Conservation (phyloP, 306 rosid species). For the Prunus padus region DNA sequence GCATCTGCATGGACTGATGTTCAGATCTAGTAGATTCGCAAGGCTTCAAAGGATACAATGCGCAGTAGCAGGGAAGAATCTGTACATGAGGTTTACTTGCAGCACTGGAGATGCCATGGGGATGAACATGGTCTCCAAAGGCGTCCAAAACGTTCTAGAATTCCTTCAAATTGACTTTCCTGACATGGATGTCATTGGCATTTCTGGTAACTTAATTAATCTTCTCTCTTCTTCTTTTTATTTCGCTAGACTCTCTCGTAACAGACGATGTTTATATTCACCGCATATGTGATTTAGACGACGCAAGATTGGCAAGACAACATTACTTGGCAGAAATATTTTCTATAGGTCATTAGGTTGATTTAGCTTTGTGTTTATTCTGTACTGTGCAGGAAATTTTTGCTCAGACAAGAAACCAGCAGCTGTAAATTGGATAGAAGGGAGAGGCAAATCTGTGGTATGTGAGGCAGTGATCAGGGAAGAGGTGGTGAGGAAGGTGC, state of each 20-base stretch:
- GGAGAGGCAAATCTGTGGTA: slow-evolving; percentile 27
- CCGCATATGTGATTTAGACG: too few relatives aligned
- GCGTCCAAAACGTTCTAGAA: slow-evolving; percentile 29
- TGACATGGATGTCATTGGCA: slow-evolving; percentile 31
- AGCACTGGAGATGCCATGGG: slow-evolving; percentile 32
- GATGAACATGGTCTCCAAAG: slow-evolving; percentile 35
- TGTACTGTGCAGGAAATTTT: slow-evolving; percentile 15
- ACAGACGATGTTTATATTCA: too few relatives aligned
- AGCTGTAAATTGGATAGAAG: slow-evolving; percentile 32
- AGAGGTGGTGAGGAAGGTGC: slow-evolving; percentile 20
- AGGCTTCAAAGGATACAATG: slow-evolving; percentile 18
- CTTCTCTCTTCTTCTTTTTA: background rate
- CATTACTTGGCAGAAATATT: too few relatives aligned
- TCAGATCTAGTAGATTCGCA: slow-evolving; percentile 27
- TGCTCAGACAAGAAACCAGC: slow-evolving; percentile 34
- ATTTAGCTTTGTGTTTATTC: background rate
- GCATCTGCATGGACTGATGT: background rate
- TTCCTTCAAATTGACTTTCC: slow-evolving; percentile 19
- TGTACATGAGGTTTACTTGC: slow-evolving; percentile 29
- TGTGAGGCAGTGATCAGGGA: slow-evolving; percentile 22
- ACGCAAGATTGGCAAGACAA: too few relatives aligned
- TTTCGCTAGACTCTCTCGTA: too few relatives aligned
- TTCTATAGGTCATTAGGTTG: too few relatives aligned
- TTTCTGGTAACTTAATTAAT: slow-evolving; percentile 16
- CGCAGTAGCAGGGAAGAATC: slow-evolving; percentile 20